Conservation (phyloP, 441 rosid genomes). For the Mallotus japonicus region DNA sequence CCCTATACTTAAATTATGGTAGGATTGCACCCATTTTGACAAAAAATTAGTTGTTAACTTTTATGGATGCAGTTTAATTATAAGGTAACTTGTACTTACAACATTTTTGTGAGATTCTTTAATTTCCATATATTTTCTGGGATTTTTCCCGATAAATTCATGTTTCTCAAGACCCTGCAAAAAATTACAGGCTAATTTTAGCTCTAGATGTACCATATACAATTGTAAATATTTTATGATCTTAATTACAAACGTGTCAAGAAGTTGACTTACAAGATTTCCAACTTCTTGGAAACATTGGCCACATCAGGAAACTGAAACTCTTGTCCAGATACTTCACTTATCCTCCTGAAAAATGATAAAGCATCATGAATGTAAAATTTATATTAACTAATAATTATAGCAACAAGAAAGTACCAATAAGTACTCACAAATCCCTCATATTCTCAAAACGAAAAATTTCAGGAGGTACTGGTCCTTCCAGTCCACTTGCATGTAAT, state of each 20-base stretch:
- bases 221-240: no score
- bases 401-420: background rate
- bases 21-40: no score
- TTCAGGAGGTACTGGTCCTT: conserved; percentile 12
- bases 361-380: no score
- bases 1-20: background rate
- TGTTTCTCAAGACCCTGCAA: background rate
- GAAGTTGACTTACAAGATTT: background rate
- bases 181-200: no score
- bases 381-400: no score
- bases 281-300: background rate
- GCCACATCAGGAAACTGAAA: background rate
- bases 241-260: background rate
- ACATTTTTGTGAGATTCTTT: no score
- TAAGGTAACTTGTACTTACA: no score
- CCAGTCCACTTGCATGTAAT: conserved; percentile 17
- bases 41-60: no score
- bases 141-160: background rate
- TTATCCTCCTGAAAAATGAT: no score
- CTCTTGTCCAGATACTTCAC: no score
- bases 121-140: background rate
- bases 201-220: no score
- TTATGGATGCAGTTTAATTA: no score
- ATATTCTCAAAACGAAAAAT: background rate
- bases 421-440: conserved; percentile 11